These are phyloP conservation scores for Tolypocladium paradoxum DNA, from an alignment of 2,329 filamentous ascomycete species.

Conservation along the genomic window DNA sequence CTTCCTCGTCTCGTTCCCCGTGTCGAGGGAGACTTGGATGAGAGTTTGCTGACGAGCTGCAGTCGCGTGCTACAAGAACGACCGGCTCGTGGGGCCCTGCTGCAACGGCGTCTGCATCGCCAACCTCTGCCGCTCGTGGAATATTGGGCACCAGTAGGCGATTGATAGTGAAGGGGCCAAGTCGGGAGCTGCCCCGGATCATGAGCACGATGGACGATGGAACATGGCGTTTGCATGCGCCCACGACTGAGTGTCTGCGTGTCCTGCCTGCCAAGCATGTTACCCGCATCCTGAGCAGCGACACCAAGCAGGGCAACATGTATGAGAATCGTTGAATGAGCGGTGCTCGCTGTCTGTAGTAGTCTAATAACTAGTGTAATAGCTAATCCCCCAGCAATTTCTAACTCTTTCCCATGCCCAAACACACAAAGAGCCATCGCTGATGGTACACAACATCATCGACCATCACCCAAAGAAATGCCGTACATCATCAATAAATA, in stretches of 20 bases:
- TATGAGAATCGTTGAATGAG: neutral
- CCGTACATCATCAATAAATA: too few relatives aligned
- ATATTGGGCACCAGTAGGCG: slow-evolving; percentile 6
- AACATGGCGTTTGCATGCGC: too few relatives aligned
- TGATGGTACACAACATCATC: neutral
- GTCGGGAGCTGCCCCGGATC: too few relatives aligned
- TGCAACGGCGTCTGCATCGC: slow-evolving; percentile 33
- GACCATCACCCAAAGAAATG: neutral
- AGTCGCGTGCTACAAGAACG: slow-evolving; percentile 24
- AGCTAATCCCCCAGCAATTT: neutral
- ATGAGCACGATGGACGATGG: too few relatives aligned
- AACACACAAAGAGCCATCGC: neutral
- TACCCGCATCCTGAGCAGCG: too few relatives aligned
- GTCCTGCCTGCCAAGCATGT: too few relatives aligned
- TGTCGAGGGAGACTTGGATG: neutral
- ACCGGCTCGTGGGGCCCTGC: slow-evolving; percentile 26
- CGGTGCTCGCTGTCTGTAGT: neutral
- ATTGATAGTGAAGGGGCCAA: neutral
- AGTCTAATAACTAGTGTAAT: neutral
- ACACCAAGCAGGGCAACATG: too few relatives aligned
- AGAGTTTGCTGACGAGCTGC: neutral
- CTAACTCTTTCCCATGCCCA: too few relatives aligned
- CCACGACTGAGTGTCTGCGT: too few relatives aligned
- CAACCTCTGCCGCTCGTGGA: slow-evolving; percentile 28
- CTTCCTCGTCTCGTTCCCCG: neutral